These are phyloP conservation scores for Bocquillonia castaneifolia DNA, from an alignment of 441 rosid genomes.

Conservation along the genomic window DNA sequence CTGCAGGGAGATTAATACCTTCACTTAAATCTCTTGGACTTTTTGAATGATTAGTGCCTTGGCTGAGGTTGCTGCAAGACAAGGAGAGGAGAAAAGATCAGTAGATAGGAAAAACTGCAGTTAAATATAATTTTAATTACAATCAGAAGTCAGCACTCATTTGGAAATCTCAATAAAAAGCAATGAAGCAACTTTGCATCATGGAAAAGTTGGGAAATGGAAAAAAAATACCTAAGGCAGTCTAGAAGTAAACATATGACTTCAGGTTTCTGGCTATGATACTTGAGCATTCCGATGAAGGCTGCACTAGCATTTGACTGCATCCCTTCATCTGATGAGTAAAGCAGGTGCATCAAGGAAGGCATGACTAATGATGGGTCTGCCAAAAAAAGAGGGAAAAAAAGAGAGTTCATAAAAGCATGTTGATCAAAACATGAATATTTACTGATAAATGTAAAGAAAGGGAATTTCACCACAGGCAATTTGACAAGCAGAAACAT, in stretches of 20 bases:
- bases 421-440: constrained; percentile 16
- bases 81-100: constrained; percentile 15
- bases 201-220: not conserved
- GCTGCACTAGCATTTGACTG: constrained; percentile 47
- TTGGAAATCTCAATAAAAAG: constrained; percentile 6
- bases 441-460: constrained; percentile 12
- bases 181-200: not conserved
- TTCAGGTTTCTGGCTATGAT: constrained; percentile 56
- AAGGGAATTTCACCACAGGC: not conserved
- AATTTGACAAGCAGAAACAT: no score
- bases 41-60: constrained; percentile 37
- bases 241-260: constrained; percentile 68
- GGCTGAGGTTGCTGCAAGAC: constrained; percentile 48
- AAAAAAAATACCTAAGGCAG: constrained; percentile 61
- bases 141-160: constrained; percentile 7
- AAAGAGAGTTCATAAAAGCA: constrained; percentile 16
- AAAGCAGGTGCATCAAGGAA: constrained; percentile 46
- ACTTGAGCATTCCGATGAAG: constrained; percentile 56
- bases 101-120: constrained; percentile 10
- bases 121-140: constrained; percentile 10
- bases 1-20: constrained; percentile 37
- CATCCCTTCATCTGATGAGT: constrained; percentile 45
- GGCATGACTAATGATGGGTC: constrained; percentile 70
- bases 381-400: constrained; percentile 33
- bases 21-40: constrained; percentile 27